Percentiles rank a stretch among this genome's conserved stretches.
Conservation (phyloP, 257 asterid species). For the Nicotiana tabacum region DNA sequence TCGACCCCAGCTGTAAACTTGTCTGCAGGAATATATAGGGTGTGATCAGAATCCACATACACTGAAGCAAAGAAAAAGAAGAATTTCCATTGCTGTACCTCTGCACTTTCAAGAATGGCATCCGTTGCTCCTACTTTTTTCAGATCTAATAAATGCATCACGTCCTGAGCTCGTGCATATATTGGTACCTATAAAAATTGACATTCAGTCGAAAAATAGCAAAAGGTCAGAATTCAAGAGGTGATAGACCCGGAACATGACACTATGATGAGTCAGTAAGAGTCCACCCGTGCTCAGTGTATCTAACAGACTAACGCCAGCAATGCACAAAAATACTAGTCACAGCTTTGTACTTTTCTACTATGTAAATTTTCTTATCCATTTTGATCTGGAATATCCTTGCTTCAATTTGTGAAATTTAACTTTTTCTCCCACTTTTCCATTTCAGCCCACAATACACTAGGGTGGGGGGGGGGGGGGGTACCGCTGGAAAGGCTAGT, state of each 20-base stretch:
- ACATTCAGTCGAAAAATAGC: neutral
- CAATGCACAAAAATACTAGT: neutral
- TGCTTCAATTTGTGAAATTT: conserved; percentile 3
- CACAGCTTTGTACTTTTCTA: neutral
- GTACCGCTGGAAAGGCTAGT: conserved; percentile 86
- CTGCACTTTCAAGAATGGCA: conserved; percentile 89
- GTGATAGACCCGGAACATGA: neutral
- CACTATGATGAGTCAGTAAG: neutral
- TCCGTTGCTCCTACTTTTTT: conserved; percentile 97
- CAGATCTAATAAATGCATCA: conserved; percentile 74
- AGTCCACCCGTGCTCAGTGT: neutral
- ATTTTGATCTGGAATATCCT: conserved; percentile 6
- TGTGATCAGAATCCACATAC: conserved; percentile 18
- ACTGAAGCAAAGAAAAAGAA: neutral
- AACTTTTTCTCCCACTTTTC: neutral
- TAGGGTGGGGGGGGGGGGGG: conserved; percentile 2
- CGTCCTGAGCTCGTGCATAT: conserved; percentile 90
- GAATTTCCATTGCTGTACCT: conserved; percentile 42
- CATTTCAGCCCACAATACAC: neutral
- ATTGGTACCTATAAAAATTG: conserved; percentile 59
- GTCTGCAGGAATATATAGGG: conserved; percentile 45
- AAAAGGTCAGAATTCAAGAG: neutral
- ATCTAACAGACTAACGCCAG: neutral
- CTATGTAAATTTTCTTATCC: neutral
- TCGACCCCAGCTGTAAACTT: conserved; percentile 96